These are phyloP conservation scores for Candida pseudofarinosa DNA, from an alignment of 805 yeast species.

Conservation along the genomic window DNA sequence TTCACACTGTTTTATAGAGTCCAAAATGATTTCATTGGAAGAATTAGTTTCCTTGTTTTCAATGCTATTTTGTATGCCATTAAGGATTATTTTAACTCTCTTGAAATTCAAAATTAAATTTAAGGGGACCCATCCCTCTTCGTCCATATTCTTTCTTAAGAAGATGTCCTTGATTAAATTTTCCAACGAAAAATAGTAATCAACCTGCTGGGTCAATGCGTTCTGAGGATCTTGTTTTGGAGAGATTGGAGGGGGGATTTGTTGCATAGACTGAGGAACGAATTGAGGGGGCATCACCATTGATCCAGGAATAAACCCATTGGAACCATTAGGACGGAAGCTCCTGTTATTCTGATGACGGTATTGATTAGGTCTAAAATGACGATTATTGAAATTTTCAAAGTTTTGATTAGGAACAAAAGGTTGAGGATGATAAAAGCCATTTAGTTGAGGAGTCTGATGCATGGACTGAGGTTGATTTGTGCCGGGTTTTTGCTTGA, in stretches of 20 bases:
- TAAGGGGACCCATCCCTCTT: slow-evolving; percentile 69
- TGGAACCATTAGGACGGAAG: slow-evolving; percentile 10
- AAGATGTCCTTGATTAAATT: slow-evolving; percentile 82
- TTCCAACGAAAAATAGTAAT: slow-evolving; percentile 86
- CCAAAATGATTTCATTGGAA: slow-evolving; percentile 37
- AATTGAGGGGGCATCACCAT: slow-evolving; percentile 10
- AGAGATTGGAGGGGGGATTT: slow-evolving; percentile 44
- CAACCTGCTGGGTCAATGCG: slow-evolving; percentile 60
- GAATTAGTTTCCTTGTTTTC: slow-evolving; percentile 21
- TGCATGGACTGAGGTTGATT: slow-evolving; percentile 14
- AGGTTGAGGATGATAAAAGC: slow-evolving; percentile 32
- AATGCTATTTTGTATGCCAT: slow-evolving; percentile 33
- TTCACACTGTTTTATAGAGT: slow-evolving; percentile 50
- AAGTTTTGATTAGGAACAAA: slow-evolving; percentile 20
- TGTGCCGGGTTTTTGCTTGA: slow-evolving; percentile 13
- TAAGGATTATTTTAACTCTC: slow-evolving; percentile 59
- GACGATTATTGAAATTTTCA: slow-evolving; percentile 25
- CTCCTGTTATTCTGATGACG: slow-evolving; percentile 16
- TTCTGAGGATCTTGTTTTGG: slow-evolving; percentile 43
- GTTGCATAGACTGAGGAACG: slow-evolving; percentile 18
- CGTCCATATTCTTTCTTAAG: slow-evolving; percentile 77
- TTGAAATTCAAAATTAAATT: slow-evolving; percentile 62
- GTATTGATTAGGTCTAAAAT: slow-evolving; percentile 18
- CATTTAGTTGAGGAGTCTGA: slow-evolving; percentile 19
- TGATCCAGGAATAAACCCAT: slow-evolving; percentile 9